phyloP scores from a whole-genome alignment of 169 alveolate species.

The Plasmodium vivax region DNA sequence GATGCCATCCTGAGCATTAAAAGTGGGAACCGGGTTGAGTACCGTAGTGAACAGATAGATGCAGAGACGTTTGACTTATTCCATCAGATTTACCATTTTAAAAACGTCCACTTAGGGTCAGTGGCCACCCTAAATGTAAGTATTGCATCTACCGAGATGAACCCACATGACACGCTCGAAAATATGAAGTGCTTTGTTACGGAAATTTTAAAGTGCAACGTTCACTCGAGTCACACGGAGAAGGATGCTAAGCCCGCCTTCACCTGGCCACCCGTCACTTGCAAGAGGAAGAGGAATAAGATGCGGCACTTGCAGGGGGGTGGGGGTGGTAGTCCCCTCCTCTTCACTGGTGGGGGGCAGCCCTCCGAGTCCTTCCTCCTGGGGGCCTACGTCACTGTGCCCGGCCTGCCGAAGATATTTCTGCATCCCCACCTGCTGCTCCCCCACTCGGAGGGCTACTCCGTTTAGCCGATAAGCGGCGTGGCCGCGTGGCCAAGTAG shows the following conservation, averaged over 20 bases:
- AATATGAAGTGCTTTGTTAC: slow-evolving; percentile 46
- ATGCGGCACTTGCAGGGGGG: neutral
- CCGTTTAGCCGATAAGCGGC: neutral
- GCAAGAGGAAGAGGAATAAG: slow-evolving; percentile 12
- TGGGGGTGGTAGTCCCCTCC: neutral
- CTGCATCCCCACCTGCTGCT: slow-evolving; percentile 14
- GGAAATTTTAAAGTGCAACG: slow-evolving; percentile 37
- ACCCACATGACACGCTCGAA: slow-evolving; percentile 14
- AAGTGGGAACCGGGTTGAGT: slow-evolving; percentile 81
- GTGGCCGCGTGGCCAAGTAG: neutral
- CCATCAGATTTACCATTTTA: slow-evolving; percentile 20
- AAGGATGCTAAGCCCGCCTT: slow-evolving; percentile 19
- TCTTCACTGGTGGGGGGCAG: neutral
- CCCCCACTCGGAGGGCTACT: slow-evolving; percentile 51
- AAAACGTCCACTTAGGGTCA: slow-evolving; percentile 12
- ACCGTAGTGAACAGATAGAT: slow-evolving; percentile 77
- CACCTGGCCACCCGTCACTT: slow-evolving; percentile 37
- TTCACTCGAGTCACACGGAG: slow-evolving; percentile 43
- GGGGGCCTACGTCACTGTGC: slow-evolving; percentile 45
- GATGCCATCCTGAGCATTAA: slow-evolving; percentile 78
- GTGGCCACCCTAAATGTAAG: slow-evolving; percentile 31
- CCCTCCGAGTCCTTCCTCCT: slow-evolving; percentile 40
- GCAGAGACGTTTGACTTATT: slow-evolving; percentile 29
- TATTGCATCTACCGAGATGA: slow-evolving; percentile 55
- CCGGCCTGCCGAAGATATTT: slow-evolving; percentile 32